Conservation (phyloP, 2,329 filamentous ascomycete genomes). For the Talaromyces pinophilus region DNA sequence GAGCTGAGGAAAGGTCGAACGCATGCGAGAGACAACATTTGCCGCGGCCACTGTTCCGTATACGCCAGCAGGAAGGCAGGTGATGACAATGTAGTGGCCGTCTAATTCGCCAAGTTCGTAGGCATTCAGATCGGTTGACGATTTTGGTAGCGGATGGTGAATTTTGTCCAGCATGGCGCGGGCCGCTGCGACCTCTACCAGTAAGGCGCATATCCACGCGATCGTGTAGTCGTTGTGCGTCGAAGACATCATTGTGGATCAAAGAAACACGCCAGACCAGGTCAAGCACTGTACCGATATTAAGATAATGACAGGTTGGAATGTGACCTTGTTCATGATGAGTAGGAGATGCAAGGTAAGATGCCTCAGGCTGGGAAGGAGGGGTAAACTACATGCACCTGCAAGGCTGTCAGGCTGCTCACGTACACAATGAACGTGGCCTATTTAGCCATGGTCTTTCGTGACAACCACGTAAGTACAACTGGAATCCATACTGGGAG, state of each 20-base stretch:
- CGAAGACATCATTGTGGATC: background rate
- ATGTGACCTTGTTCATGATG: background rate
- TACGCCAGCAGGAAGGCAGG: conserved; percentile 22
- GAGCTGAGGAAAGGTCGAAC: conserved; percentile 27
- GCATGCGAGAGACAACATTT: conserved; percentile 24
- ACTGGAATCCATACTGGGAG: background rate
- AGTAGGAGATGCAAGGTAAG: background rate
- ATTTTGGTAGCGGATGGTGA: conserved; percentile 6
- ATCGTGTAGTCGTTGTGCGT: background rate
- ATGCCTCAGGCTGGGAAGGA: background rate
- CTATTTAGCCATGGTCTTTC: background rate
- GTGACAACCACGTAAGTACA: background rate
- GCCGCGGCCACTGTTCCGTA: conserved; percentile 25
- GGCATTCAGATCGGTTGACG: conserved; percentile 19
- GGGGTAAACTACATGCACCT: background rate
- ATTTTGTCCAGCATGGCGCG: conserved; percentile 24
- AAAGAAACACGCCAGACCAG: background rate
- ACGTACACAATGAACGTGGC: background rate
- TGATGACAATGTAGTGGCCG: conserved; percentile 27
- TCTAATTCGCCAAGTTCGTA: conserved; percentile 27
- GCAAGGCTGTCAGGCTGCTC: background rate
- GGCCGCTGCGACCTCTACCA: conserved; percentile 25
- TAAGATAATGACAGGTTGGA: background rate
- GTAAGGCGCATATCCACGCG: conserved; percentile 8
- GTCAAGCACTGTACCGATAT: background rate